Base-by-base conservation (phyloP, 179 eudicot species). In the Drosera spatulata region DNA sequence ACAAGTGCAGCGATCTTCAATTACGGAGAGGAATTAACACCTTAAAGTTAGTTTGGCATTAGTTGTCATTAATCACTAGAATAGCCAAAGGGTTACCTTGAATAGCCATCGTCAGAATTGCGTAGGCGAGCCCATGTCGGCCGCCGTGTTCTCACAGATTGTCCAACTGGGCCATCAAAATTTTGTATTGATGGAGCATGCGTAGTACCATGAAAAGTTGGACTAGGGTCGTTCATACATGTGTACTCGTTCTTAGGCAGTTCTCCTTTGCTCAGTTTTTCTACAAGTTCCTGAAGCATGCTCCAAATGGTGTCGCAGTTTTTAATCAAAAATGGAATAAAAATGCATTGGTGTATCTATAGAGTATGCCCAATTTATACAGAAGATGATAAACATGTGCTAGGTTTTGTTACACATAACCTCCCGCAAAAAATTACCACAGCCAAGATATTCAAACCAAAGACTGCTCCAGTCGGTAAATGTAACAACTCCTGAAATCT, bases 121-220 rank as follows among this genome's bases (percentile, higher is more conserved):
- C 96, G 81, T 76, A 91, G 86, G 48, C 87, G 82, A 63, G 98
- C 98, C 98, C 98, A 91, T 47, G 98, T 85, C 52, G 91, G 91
- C 46, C 91, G 79, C 67, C 91, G 82, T 9, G 88, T 83, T 83
- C 95, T 84, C 86, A 78, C 77, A 58, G 98, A 91, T 50, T 80
- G 95, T 55, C 95, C 80, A 65, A 79, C 68, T 53, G 88, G 81
- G 57, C 64, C 62, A 67, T 79, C 88, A 66, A 66, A 70, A 66
- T 66, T 69, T 56, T 78, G 82, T 49, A 70, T 65, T 53, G 95
- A 68, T 53, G 76, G 68, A 61, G 86, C 59, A 68, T 74, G 80
- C 12, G 77, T 71, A 64, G 81, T 66, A 61, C 98, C 96, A 72
- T 91, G 95, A 61, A 81, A 68, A 22, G 87, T 75, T 50, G 88